Evolutionary conservation across 1,284 basidiomycete species (phyloP).

Genomic region (Pascua sp.): DNA sequence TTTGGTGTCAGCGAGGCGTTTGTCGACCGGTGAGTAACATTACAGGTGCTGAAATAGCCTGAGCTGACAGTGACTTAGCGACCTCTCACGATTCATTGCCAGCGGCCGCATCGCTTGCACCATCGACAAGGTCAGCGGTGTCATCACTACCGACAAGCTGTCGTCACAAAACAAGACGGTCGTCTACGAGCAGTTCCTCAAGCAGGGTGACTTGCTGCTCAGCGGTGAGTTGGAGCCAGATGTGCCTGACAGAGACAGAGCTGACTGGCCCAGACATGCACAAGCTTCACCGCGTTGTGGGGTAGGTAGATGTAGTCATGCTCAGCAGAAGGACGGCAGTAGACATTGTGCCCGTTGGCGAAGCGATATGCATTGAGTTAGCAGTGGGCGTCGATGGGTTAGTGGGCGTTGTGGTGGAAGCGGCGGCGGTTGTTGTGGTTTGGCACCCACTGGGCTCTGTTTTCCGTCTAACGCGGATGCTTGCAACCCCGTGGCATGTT

Average conservation of each 20-base stretch:
- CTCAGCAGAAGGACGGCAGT: background rate
- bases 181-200: constrained; percentile 84
- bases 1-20: constrained; percentile 89
- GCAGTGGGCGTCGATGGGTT: too few relatives aligned
- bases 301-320: constrained; percentile 21
- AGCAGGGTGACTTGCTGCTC: constrained; percentile 82
- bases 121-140: constrained; percentile 90
- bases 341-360: background rate
- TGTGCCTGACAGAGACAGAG: background rate
- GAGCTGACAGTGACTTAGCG: constrained; percentile 53
- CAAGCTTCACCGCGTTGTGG: constrained; percentile 48
- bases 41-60: too few relatives aligned
- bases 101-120: constrained; percentile 81
- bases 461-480: too few relatives aligned
- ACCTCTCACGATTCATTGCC: constrained; percentile 90
- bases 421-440: too few relatives aligned
- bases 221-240: constrained; percentile 52
- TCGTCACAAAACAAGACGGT: constrained; percentile 71
- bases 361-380: background rate
- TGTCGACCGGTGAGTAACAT: constrained; percentile 67
- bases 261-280: constrained; percentile 41
- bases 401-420: too few relatives aligned
- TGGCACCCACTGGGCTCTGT: too few relatives aligned
- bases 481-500: too few relatives aligned
- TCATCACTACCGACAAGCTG: constrained; percentile 91